Percentiles rank a stretch among this genome's conserved stretches.
Evolutionary conservation across 805 yeast genomes (phyloP).

Genomic region (Candida nonsorbophila): DNA sequence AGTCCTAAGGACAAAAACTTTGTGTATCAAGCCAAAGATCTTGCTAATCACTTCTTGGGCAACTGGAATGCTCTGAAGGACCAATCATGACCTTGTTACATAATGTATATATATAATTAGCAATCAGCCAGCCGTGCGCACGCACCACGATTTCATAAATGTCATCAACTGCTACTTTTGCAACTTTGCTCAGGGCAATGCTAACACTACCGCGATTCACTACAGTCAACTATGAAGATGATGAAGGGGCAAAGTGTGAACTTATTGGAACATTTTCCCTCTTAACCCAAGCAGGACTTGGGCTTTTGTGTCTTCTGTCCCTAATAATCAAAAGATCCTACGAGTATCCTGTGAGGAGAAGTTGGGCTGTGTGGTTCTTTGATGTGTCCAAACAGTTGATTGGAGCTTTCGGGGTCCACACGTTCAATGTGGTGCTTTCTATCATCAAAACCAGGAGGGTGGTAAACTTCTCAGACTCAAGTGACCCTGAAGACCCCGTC

Average conservation of each 20-base stretch:
- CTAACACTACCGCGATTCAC: background rate
- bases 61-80: constrained; percentile 6
- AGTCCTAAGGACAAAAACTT: constrained; percentile 10
- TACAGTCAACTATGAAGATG: constrained; percentile 1
- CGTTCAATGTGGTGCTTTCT: constrained; percentile 68
- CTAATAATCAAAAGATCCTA: constrained; percentile 69
- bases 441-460: constrained; percentile 41
- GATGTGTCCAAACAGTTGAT: constrained; percentile 87
- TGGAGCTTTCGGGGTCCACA: constrained; percentile 83
- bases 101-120: constrained; percentile 1
- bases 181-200: constrained; percentile 1
- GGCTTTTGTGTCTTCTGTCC: constrained; percentile 68
- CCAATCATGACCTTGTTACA: background rate
- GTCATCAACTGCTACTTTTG: constrained; percentile 1
- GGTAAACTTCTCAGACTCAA: constrained; percentile 2
- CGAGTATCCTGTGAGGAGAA: constrained; percentile 76
- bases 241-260: constrained; percentile 34
- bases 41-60: constrained; percentile 28
- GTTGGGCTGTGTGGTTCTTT: constrained; percentile 82
- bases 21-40: constrained; percentile 32
- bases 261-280: constrained; percentile 82
- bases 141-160: background rate
- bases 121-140: background rate
- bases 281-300: constrained; percentile 69
- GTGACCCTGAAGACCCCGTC: constrained; percentile 13